These are phyloP conservation scores for Penicillium maclennaniae DNA, from an alignment of 495 filamentous ascomycete species.

Conservation along the genomic window DNA sequence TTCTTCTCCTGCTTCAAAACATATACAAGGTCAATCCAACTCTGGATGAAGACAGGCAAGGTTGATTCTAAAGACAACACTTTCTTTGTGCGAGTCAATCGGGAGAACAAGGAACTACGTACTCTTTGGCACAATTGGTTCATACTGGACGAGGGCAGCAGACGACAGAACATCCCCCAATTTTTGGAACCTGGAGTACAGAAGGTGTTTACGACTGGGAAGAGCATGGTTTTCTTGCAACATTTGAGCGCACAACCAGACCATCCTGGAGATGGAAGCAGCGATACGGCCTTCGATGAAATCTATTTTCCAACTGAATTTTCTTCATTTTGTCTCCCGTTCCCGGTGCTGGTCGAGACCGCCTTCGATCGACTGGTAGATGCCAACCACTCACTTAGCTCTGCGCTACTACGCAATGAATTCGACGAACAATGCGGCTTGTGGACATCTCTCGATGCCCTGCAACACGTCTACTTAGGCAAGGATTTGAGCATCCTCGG, in stretches of 20 bases:
- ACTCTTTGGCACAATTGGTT: constrained; percentile 77
- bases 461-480: constrained; percentile 70
- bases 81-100: constrained; percentile 68
- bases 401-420: constrained; percentile 56
- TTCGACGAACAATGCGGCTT: constrained; percentile 70
- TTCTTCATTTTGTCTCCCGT: constrained; percentile 56
- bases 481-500: constrained; percentile 62
- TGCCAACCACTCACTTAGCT: constrained; percentile 64
- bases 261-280: constrained; percentile 25
- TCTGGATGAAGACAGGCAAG: constrained; percentile 83
- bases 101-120: constrained; percentile 53
- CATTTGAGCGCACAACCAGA: constrained; percentile 43
- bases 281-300: constrained; percentile 51
- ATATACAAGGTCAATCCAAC: constrained; percentile 72
- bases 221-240: constrained; percentile 78
- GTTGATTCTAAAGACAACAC: constrained; percentile 57
- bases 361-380: constrained; percentile 71
- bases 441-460: constrained; percentile 57
- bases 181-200: constrained; percentile 66
- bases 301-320: constrained; percentile 41
- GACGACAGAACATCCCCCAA: constrained; percentile 59
- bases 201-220: constrained; percentile 80
- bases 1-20: constrained; percentile 82
- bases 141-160: constrained; percentile 51
- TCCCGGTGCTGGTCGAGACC: constrained; percentile 65